These are phyloP conservation scores for Phytophthora colocasiae DNA, from an alignment of 352 stramenopile species.

Conservation along the genomic window DNA sequence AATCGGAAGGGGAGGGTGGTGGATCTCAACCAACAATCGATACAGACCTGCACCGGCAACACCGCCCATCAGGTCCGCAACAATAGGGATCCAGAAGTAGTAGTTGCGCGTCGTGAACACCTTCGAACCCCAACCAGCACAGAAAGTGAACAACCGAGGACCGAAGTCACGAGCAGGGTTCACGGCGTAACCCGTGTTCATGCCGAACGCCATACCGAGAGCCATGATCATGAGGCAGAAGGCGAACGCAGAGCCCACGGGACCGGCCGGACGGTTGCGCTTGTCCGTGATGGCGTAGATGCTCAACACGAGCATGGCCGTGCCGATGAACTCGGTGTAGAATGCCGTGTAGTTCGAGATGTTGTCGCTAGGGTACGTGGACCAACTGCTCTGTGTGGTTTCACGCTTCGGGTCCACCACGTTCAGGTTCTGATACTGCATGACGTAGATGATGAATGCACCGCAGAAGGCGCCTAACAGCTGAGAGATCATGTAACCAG, in stretches of 20 bases:
- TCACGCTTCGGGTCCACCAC: slow-evolving; percentile 48
- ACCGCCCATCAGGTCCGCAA: slow-evolving; percentile 32
- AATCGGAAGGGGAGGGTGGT: slow-evolving; percentile 40
- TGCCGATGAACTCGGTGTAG: slow-evolving; percentile 31
- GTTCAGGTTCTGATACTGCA: slow-evolving; percentile 60
- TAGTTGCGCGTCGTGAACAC: slow-evolving; percentile 47
- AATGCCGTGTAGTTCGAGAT: slow-evolving; percentile 53
- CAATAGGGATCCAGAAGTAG: slow-evolving; percentile 49
- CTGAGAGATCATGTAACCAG: slow-evolving; percentile 51
- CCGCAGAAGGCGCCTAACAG: slow-evolving; percentile 46
- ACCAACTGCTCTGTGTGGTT: slow-evolving; percentile 42
- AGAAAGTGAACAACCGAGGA: slow-evolving; percentile 44
- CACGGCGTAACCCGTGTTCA: slow-evolving; percentile 55
- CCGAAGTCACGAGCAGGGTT: slow-evolving; percentile 65
- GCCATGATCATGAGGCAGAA: slow-evolving; percentile 57
- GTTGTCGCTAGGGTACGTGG: slow-evolving; percentile 46
- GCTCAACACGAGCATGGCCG: slow-evolving; percentile 53
- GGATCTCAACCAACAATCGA: slow-evolving; percentile 36
- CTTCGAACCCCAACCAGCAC: slow-evolving; percentile 48
- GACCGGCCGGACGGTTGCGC: slow-evolving; percentile 45
- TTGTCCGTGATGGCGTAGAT: slow-evolving; percentile 59
- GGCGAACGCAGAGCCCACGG: slow-evolving; percentile 7
- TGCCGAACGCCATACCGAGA: slow-evolving; percentile 63
- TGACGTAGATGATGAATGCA: slow-evolving; percentile 43
- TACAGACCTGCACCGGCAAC: slow-evolving; percentile 33